Percentiles rank a stretch among this genome's conserved stretches.
These are phyloP conservation scores for Pestalotiopsis sp. DNA, from an alignment of 2,329 filamentous ascomycete species.

Conservation along the genomic window DNA sequence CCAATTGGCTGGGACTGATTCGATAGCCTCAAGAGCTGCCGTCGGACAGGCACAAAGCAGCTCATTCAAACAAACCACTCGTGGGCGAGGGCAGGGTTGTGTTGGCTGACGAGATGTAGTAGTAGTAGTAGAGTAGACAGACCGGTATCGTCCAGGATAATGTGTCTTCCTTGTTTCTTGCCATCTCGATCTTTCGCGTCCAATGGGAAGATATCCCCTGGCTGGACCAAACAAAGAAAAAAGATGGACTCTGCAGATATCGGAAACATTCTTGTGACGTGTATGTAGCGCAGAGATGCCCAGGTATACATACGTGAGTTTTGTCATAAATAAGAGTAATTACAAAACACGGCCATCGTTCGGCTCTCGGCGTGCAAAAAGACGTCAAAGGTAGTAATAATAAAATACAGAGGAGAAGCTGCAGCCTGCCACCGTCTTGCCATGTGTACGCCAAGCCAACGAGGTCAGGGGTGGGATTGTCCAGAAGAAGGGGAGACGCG, in stretches of 20 bases:
- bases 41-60: background rate
- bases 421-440: background rate
- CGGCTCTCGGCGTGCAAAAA: background rate
- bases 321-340: background rate
- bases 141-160: background rate
- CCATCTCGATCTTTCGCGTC: background rate
- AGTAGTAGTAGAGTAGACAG: background rate
- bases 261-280: background rate
- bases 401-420: background rate
- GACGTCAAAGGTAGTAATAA: background rate
- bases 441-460: no score
- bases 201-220: background rate
- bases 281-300: background rate
- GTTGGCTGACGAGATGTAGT: background rate
- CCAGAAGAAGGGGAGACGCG: background rate
- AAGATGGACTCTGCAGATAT: background rate
- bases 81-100: background rate
- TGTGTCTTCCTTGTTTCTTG: background rate
- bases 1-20: constrained; percentile 1
- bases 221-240: background rate
- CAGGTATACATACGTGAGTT: background rate
- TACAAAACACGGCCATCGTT: background rate
- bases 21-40: background rate
- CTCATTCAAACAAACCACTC: background rate
- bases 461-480: background rate